These are phyloP conservation scores for Venturiaceae sp. DNA, from an alignment of 2,329 filamentous ascomycete species.

Conservation along the genomic window DNA sequence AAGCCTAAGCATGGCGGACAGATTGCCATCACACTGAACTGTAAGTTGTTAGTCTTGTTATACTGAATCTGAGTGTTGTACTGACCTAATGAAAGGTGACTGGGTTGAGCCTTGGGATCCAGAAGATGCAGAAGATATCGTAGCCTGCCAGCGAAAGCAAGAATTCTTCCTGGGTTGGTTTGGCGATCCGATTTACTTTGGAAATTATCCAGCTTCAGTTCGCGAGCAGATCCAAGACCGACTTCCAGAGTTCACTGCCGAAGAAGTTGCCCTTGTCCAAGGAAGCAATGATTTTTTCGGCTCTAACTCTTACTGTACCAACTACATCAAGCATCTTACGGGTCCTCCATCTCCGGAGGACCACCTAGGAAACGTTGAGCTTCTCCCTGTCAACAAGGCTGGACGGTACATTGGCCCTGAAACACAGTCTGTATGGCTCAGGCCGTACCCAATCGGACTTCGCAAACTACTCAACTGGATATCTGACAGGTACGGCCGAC, in stretches of 20 bases:
- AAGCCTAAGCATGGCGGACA: constrained; percentile 61
- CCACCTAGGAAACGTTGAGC: constrained; percentile 72
- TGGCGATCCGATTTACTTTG: constrained; percentile 77
- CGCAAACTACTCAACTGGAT: constrained; percentile 54
- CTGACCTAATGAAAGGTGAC: constrained; percentile 43
- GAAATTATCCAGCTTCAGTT: constrained; percentile 79
- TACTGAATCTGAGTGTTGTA: background rate
- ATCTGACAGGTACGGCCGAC: constrained; percentile 63
- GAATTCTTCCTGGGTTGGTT: constrained; percentile 88
- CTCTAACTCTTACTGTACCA: constrained; percentile 89
- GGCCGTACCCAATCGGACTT: constrained; percentile 34
- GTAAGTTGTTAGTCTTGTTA: constrained; percentile 27
- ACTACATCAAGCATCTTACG: constrained; percentile 69
- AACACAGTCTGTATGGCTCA: constrained; percentile 75
- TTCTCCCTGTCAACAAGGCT: constrained; percentile 58
- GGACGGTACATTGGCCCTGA: constrained; percentile 69
- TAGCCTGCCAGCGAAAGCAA: constrained; percentile 69
- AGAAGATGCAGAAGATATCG: constrained; percentile 62
- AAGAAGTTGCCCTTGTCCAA: constrained; percentile 63
- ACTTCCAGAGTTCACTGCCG: constrained; percentile 62
- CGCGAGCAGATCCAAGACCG: constrained; percentile 68
- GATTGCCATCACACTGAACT: constrained; percentile 84
- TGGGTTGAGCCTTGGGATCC: constrained; percentile 77
- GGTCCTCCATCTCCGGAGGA: constrained; percentile 45
- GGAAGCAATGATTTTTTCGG: constrained; percentile 92